Percentiles rank a stretch among this genome's conserved stretches.
Conservation (phyloP, 257 asterid genomes). For the Osmanthus fragrans region DNA sequence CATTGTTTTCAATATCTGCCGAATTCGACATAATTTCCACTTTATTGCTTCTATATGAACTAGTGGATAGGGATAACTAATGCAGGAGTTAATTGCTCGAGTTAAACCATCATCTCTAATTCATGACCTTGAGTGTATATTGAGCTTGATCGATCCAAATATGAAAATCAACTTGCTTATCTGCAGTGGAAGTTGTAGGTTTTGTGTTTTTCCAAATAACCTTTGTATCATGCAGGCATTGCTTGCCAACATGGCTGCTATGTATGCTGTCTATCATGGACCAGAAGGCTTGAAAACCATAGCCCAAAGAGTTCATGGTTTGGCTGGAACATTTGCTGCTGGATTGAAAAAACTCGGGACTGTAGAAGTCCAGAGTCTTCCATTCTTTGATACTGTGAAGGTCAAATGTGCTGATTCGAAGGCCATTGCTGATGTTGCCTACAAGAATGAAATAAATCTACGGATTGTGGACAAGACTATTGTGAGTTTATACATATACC, state of each 20-base stretch:
- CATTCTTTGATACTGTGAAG: slow-evolving; percentile 95
- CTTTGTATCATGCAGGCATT: slow-evolving; percentile 61
- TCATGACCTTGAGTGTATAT: neutral
- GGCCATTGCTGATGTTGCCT: slow-evolving; percentile 82
- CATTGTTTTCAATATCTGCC: neutral
- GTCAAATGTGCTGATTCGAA: slow-evolving; percentile 66
- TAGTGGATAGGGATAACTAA: neutral
- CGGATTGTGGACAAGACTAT: slow-evolving; percentile 72
- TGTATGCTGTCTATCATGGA: slow-evolving; percentile 98
- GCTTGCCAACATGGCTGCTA: slow-evolving; percentile 99
- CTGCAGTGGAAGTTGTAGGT: neutral
- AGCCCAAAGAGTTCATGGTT: slow-evolving; percentile 92
- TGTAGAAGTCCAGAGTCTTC: slow-evolving; percentile 83
- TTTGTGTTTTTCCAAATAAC: neutral
- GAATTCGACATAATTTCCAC: neutral
- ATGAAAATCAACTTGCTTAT: neutral
- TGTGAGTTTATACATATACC: slow-evolving; percentile 37
- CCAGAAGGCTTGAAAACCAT: slow-evolving; percentile 97
- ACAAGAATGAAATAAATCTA: slow-evolving; percentile 67
- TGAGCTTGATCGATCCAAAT: neutral
- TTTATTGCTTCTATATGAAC: neutral
- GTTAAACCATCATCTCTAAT: neutral
- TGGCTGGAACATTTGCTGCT: slow-evolving; percentile 77
- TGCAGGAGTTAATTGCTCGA: neutral
- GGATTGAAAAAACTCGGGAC: slow-evolving; percentile 89